Percentiles rank a stretch among this genome's conserved stretches.
These are phyloP conservation scores for Cenchrus purpureus DNA, from an alignment of 176 grass and related monocot genomes.

Conservation along the genomic window DNA sequence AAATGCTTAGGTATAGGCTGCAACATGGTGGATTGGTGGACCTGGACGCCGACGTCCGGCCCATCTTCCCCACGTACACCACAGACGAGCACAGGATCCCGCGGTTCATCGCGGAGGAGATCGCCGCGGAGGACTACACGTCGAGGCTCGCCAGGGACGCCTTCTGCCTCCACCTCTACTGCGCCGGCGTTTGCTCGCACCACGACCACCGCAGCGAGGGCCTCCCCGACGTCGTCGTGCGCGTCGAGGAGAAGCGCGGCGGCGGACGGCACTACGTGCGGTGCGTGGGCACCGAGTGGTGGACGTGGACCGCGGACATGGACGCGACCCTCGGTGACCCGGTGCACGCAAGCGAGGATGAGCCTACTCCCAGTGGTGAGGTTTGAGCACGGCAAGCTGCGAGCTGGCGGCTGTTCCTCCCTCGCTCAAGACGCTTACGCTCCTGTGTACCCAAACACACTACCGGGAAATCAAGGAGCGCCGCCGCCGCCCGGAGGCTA, in stretches of 20 bases:
- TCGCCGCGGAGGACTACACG: not conserved
- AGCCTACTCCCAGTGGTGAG: not conserved
- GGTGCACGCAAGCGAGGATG: not conserved
- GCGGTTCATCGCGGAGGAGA: not conserved
- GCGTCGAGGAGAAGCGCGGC: not conserved
- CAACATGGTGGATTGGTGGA: not conserved
- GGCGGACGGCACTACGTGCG: not conserved
- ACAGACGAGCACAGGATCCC: not conserved
- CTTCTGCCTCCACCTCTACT: constrained; percentile 11
- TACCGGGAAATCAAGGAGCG: too few relatives aligned
- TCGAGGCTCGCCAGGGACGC: not conserved
- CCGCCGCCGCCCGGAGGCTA: too few relatives aligned
- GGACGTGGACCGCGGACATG: not conserved
- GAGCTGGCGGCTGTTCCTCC: not conserved
- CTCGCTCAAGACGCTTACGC: too few relatives aligned
- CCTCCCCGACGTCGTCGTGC: not conserved
- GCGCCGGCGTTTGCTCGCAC: not conserved
- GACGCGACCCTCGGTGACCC: not conserved
- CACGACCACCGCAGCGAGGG: not conserved
- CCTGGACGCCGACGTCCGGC: not conserved
- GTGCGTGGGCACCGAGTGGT: not conserved
- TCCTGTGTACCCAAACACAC: too few relatives aligned
- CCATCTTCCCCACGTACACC: not conserved
- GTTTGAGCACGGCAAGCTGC: not conserved
- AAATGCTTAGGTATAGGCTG: too few relatives aligned